Evolutionary conservation across 495 filamentous ascomycete species (phyloP), one percentile per base, ranked within the genome.

Genomic region (Tuber magnatum): DNA sequence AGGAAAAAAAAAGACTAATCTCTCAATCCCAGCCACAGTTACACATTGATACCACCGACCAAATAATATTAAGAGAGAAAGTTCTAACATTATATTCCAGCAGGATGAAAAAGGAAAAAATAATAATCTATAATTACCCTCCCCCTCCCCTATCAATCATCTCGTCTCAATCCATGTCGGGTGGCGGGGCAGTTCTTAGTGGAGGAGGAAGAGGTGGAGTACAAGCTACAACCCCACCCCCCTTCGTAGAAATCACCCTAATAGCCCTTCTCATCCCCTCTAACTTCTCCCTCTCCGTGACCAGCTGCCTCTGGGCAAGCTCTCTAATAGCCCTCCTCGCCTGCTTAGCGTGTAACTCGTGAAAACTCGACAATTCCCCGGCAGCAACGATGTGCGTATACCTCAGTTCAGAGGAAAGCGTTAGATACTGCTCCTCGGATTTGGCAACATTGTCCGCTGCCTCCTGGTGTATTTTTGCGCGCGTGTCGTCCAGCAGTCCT

Each of bases 341-440:
- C 84, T 93, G 87, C 78, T 88, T 89, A 78, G 91, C 93, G 71
- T 94, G 90, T 86, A 92, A 89, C 22, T 95, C 93, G 80, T 97
- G 92, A 92, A 94, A 98, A 3, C 93, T 94, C 1, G 95, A 94
- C 75, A 99, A 82, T 83, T 99, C 96, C 12, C 89, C 86, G 20
- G 96, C 94, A 9, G 97, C 94, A 16, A 94, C 92, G 83, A 94
- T 92, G 84, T 97, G 94, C 71, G 94, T 97, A 82, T 96, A 97
- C 46, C 92, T 85, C 32, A 99, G 83, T 81, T 99, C 96, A 70
- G 88, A 88, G 0, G 90, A 90, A 28, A 97, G 82, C 39, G 85
- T 86, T 46, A 89, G 86, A 14, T 91, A 84, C 78, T 97, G 92
- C 28, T 85, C 82, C 76, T 91, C 87, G 22, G 86, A 87, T 39